Evolutionary conservation across 2,329 filamentous ascomycete species (phyloP), one percentile per base, ranked within the genome.

Genomic region (Trichothecium sympodiale): DNA sequence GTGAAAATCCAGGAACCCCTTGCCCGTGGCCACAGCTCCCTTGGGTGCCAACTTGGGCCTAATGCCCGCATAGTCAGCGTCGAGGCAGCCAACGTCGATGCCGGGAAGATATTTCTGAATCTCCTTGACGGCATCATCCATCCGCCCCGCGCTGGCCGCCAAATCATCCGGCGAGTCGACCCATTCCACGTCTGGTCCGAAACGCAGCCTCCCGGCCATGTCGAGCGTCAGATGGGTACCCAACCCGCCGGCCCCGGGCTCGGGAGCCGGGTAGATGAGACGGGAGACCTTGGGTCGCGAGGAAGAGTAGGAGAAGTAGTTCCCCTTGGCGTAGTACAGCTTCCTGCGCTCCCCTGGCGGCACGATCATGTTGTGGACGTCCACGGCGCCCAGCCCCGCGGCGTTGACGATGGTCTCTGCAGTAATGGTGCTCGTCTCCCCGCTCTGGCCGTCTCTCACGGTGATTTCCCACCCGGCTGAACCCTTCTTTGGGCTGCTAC

Each of bases 111-210:
- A 98, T 7, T 69, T 67, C 46, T 70, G 64, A 39, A 98, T 95
- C 50, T 85, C 84, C 9, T 64, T 64, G 0, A 94, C 56, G 0
- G 88, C 88, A 28, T 73, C 65, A 2, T 61, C 55, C 37, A 94
- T 62, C 10, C 83, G 68, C 16, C 64, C 64, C 2, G 66, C 60
- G 44, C 75, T 85, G 13, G 83, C 80, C 2, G 66, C 64, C n/a
- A 94, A 65, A 49, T 94, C 77, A 8, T 61, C 59, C 0, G 86
- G 76, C 1, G 67, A 62, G 33, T 80, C 72, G 0, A 94, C 80
- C 91, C 91, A 96, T 56, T 96, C 86, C 12, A 95, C 83, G 52
- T 98, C 91, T 0, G 91, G 91, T 0, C 91, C 91, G 56, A 98
- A 98, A 27, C 86, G 80, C 30, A 96, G 71, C 1, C 84, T 75